phyloP scores from a whole-genome alignment of 352 stramenopile species.

The Peronospora tabacina region DNA sequence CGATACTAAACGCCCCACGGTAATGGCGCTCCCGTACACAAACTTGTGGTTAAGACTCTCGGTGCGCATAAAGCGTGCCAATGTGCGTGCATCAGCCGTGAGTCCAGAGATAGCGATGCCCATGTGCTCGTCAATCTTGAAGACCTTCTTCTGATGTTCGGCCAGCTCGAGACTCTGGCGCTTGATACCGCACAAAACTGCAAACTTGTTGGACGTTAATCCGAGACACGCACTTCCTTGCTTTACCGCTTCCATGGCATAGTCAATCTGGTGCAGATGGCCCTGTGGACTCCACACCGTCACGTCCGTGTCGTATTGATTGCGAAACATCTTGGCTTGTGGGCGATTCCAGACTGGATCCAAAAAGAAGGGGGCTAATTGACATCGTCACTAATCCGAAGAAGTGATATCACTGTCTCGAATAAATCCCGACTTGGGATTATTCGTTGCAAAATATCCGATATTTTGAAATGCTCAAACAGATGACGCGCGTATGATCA shows the following conservation, averaged over 20 bases:
- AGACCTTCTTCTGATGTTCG: constrained; percentile 97
- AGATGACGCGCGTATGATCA: background rate
- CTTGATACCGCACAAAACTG: constrained; percentile 89
- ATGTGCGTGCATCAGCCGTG: constrained; percentile 93
- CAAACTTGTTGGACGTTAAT: constrained; percentile 89
- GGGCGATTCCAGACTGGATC: background rate
- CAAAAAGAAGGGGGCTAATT: constrained; percentile 7
- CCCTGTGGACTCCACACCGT: constrained; percentile 99
- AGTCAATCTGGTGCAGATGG: constrained; percentile 97
- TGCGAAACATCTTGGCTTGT: constrained; percentile 91
- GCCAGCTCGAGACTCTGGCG: constrained; percentile 86
- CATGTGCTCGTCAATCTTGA: constrained; percentile 99
- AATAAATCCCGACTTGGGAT: background rate
- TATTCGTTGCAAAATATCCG: background rate
- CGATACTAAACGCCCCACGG: constrained; percentile 90
- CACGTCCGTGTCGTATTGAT: constrained; percentile 99
- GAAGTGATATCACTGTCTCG: background rate
- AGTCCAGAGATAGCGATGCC: constrained; percentile 96
- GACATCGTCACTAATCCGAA: background rate
- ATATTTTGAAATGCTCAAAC: constrained; percentile 1
- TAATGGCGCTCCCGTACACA: constrained; percentile 94
- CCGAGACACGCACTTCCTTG: constrained; percentile 95
- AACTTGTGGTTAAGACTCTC: constrained; percentile 99
- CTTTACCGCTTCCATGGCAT: constrained; percentile 94
- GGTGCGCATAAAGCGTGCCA: constrained; percentile 94